phyloP scores from a whole-genome alignment of 345 rosid genomes.

The Boechera stricta region DNA sequence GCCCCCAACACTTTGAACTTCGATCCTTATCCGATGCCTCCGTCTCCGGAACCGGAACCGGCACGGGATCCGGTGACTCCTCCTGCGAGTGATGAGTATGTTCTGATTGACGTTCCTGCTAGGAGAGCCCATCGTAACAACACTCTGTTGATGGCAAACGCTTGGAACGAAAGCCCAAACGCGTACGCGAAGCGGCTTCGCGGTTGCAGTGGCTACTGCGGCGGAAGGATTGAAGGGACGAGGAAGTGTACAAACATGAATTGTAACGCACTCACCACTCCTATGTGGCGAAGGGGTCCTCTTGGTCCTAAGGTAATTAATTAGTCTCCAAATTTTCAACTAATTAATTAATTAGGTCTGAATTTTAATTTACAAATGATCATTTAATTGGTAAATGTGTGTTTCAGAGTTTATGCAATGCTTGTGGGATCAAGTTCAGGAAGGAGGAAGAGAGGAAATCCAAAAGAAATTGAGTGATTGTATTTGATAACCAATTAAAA shows the following conservation, averaged over 20 bases:
- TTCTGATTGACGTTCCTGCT: slow-evolving; percentile 37
- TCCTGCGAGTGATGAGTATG: slow-evolving; percentile 20
- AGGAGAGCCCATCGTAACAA: slow-evolving; percentile 29
- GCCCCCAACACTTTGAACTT: slow-evolving; percentile 24
- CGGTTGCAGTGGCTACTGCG: background rate
- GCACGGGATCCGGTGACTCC: slow-evolving; percentile 3
- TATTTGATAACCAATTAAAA: background rate
- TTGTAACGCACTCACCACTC: slow-evolving; percentile 33
- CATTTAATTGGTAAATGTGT: slow-evolving; percentile 11
- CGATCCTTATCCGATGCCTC: slow-evolving; percentile 19
- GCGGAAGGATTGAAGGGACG: background rate
- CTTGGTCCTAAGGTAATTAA: slow-evolving; percentile 46
- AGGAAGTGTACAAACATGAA: slow-evolving; percentile 37
- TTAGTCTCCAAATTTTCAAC: background rate
- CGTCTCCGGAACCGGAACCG: background rate
- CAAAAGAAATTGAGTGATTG: slow-evolving; percentile 7
- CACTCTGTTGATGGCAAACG: background rate
- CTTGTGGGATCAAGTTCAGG: slow-evolving; percentile 47
- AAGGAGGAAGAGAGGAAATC: slow-evolving; percentile 34
- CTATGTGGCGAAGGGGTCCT: slow-evolving; percentile 51
- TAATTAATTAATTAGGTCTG: slow-evolving; percentile 20
- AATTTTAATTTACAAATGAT: slow-evolving; percentile 9
- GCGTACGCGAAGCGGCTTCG: background rate
- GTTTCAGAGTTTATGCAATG: slow-evolving; percentile 43
- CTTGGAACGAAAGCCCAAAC: background rate